phyloP scores from a whole-genome alignment of 2,329 filamentous ascomycete species.

The Epicoccum sorghinum region DNA sequence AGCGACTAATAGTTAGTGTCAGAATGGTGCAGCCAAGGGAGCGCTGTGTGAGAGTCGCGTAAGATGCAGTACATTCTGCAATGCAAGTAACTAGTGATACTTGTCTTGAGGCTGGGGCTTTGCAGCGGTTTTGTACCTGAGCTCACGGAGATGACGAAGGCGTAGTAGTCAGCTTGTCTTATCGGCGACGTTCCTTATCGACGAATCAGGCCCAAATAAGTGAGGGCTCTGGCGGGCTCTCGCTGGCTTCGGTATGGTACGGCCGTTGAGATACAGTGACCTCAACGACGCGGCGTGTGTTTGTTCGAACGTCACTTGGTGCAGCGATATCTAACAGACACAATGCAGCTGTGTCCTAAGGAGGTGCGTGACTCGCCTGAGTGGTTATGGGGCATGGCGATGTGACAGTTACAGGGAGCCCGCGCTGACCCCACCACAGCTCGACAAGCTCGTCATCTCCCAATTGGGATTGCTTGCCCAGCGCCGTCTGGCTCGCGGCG shows the following conservation, averaged over 20 bases:
- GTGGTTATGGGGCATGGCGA: neutral
- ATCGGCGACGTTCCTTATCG: slow-evolving; percentile 3
- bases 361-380: slow-evolving; percentile 35
- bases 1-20: too few species aligned
- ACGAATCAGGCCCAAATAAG: neutral
- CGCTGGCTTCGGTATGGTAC: slow-evolving; percentile 7
- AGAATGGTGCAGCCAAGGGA: too few species aligned
- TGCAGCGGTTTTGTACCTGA: neutral
- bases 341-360: slow-evolving; percentile 47
- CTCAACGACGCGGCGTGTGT: neutral
- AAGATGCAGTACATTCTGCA: too few species aligned
- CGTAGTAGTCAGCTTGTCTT: slow-evolving; percentile 4
- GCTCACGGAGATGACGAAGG: slow-evolving; percentile 6
- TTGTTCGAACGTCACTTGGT: slow-evolving; percentile 2
- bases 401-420: slow-evolving; percentile 1
- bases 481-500: slow-evolving; percentile 82
- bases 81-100: too few species aligned
- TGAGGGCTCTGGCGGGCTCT: slow-evolving; percentile 1
- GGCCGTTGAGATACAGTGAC: neutral
- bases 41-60: too few species aligned
- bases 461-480: slow-evolving; percentile 89
- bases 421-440: slow-evolving; percentile 58
- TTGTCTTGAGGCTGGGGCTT: neutral
- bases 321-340: slow-evolving; percentile 10
- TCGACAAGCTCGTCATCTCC: slow-evolving; percentile 94